A percentile compares a stretch with the other conserved stretches of the same genome.
These are phyloP conservation scores for Pseudogymnoascus destructans DNA, from an alignment of 2,329 filamentous ascomycete species.

Conservation along the genomic window DNA sequence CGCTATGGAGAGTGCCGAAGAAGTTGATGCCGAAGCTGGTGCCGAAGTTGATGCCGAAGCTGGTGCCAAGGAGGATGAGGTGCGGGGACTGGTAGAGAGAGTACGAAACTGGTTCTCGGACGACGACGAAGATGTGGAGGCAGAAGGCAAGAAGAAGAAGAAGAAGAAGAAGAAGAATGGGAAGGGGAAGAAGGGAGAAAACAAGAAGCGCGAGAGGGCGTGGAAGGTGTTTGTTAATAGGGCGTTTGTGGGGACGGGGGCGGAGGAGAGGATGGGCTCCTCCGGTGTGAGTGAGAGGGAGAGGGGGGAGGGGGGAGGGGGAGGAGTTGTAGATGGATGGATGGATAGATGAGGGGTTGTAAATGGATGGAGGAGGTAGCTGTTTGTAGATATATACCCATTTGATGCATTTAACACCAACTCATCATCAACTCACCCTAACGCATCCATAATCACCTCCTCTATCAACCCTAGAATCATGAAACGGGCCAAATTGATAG, in stretches of 20 bases:
- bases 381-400: too few relatives aligned
- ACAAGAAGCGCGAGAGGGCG: slow-evolving; percentile 46
- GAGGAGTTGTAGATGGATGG: not conserved
- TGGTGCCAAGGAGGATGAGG: slow-evolving; percentile 18
- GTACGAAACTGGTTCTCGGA: slow-evolving; percentile 14
- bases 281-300: not conserved
- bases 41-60: not conserved
- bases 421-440: too few relatives aligned
- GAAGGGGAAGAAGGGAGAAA: slow-evolving; percentile 35
- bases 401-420: not conserved
- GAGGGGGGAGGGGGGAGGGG: not conserved
- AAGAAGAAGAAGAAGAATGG: slow-evolving; percentile 29
- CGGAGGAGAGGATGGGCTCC: not conserved
- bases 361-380: too few relatives aligned
- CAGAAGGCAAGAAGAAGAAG: slow-evolving; percentile 19
- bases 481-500: too few relatives aligned
- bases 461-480: too few relatives aligned
- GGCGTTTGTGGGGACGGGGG: slow-evolving; percentile 57
- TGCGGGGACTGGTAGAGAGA: slow-evolving; percentile 15
- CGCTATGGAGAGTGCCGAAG: not conserved
- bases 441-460: too few relatives aligned
- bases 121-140: slow-evolving; percentile 19
- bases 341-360: not conserved
- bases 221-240: slow-evolving; percentile 69
- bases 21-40: too few relatives aligned